A percentile compares a stretch with the other conserved stretches of the same genome.
phyloP scores from a whole-genome alignment of 495 filamentous ascomycete species.

The Pyrenopolyporus hunteri region DNA sequence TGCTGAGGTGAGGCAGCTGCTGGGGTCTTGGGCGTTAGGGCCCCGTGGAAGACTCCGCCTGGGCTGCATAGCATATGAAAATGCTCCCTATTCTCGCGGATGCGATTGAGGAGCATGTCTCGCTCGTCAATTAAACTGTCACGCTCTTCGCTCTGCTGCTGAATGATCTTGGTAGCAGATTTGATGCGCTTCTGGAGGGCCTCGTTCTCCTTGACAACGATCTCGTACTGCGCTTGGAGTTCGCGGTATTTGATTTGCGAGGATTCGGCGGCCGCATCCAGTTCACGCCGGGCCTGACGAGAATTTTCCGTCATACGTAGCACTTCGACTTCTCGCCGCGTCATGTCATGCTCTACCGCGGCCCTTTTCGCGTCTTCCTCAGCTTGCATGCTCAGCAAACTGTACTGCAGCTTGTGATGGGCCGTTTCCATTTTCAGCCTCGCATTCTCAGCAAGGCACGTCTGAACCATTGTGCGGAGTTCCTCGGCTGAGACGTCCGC shows the following conservation, averaged over 20 bases:
- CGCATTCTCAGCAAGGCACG: slow-evolving; percentile 60
- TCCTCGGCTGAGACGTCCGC: slow-evolving; percentile 63
- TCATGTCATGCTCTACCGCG: slow-evolving; percentile 91
- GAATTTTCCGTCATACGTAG: slow-evolving; percentile 67
- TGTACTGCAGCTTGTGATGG: slow-evolving; percentile 92
- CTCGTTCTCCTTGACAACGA: slow-evolving; percentile 68
- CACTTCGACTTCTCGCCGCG: slow-evolving; percentile 87
- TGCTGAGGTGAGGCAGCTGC: slow-evolving; percentile 56
- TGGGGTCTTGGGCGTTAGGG: slow-evolving; percentile 59
- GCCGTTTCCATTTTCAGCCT: slow-evolving; percentile 80
- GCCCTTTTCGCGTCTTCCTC: slow-evolving; percentile 85
- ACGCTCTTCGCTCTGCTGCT: slow-evolving; percentile 70
- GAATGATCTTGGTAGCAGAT: slow-evolving; percentile 75
- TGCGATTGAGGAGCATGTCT: slow-evolving; percentile 76
- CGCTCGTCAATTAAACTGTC: slow-evolving; percentile 70
- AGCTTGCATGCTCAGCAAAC: slow-evolving; percentile 83
- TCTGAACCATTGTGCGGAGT: slow-evolving; percentile 61
- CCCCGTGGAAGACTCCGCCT: slow-evolving; percentile 60
- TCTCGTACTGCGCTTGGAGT: slow-evolving; percentile 59
- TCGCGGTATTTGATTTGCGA: slow-evolving; percentile 54
- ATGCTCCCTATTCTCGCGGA: slow-evolving; percentile 85
- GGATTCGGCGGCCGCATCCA: slow-evolving; percentile 47
- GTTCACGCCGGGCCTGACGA: slow-evolving; percentile 55
- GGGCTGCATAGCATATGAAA: slow-evolving; percentile 69
- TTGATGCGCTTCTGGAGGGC: slow-evolving; percentile 67